phyloP scores from a whole-genome alignment of 306 rosid genomes.

The Phaseolus lunatus region DNA sequence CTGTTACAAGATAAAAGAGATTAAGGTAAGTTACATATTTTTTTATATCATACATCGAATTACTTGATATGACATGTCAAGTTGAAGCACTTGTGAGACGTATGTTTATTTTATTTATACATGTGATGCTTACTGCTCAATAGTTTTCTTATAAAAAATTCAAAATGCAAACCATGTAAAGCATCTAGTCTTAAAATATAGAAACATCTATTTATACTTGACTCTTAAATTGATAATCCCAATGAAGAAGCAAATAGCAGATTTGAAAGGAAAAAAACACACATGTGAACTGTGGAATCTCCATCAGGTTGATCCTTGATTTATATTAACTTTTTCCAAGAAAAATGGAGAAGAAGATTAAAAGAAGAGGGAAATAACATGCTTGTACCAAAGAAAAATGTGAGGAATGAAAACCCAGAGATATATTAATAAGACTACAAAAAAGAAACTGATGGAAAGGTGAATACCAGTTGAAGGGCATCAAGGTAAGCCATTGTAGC shows the following conservation, averaged over 20 bases:
- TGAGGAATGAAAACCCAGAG: neutral
- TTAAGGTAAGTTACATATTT: neutral
- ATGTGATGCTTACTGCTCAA: no score
- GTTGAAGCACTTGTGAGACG: neutral
- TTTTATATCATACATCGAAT: neutral
- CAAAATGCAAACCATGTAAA: slow-evolving; percentile 30
- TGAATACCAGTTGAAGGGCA: slow-evolving; percentile 60
- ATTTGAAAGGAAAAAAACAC: neutral
- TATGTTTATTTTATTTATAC: neutral
- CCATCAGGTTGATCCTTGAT: slow-evolving; percentile 4
- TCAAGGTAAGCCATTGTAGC: slow-evolving; percentile 73
- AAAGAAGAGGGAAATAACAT: neutral
- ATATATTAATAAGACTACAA: neutral
- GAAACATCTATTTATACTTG: neutral
- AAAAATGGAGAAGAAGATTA: neutral
- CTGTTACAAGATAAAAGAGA: slow-evolving; percentile 40
- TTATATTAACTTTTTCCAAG: no score
- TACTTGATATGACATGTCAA: neutral
- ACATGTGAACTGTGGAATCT: no score
- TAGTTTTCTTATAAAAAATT: neutral
- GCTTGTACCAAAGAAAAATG: neutral
- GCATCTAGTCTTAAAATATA: neutral
- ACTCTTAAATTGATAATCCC: slow-evolving; percentile 9
- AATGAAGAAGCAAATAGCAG: neutral
- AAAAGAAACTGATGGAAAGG: neutral